Base-by-base conservation (phyloP, 352 stramenopile species). In the Blastocystis sp. region DNA sequence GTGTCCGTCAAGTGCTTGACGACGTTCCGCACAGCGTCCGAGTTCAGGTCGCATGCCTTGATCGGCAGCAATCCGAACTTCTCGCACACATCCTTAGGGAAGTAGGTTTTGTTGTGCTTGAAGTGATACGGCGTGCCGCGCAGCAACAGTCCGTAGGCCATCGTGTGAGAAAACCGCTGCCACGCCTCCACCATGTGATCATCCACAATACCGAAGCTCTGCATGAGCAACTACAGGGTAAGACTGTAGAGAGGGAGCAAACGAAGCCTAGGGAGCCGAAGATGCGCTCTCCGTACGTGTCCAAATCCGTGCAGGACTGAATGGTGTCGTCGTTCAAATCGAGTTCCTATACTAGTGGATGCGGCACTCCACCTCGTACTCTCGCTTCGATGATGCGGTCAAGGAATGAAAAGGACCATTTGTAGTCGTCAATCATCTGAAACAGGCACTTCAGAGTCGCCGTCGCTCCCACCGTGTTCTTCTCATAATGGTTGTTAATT, bases 211-310 rank as follows among this genome's bases (percentile, higher is more conserved):
- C 40, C 28, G 17, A 79, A 79, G 23, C 69, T 79, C 69, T 79
- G 69, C 69, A 79, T 79, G n/a, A 79, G 23, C 34, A 79, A 40
- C 69, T 79, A 79, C 14, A 17, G 21, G 43, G 43, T 21, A 79
- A 19, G 43, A 10, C 9, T 2, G 23, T n/a, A 43, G n/a, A 14
- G 5, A 21, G 19, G 28, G 28, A 64, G 9, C 11, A 2, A 19
- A 79, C 69, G 62, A 64, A 79, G 11, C 69, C 69, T 23, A 79
- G 61, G 4, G 69, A 79, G 4, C 69, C 69, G 62, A 60, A 79
- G 17, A 79, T 53, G 41, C 34, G 17, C 23, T 79, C 69, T 79
- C 69, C 69, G 62, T 79, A 79, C 7, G 34, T 34, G 21, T 34
- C 7, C 21, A 79, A 45, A 61, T 79, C 52, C 21, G 61, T 45